Evolutionary conservation across 345 rosid species (phyloP), one percentile per base, ranked within the genome.

Genomic region (Lepidium aucheri): DNA sequence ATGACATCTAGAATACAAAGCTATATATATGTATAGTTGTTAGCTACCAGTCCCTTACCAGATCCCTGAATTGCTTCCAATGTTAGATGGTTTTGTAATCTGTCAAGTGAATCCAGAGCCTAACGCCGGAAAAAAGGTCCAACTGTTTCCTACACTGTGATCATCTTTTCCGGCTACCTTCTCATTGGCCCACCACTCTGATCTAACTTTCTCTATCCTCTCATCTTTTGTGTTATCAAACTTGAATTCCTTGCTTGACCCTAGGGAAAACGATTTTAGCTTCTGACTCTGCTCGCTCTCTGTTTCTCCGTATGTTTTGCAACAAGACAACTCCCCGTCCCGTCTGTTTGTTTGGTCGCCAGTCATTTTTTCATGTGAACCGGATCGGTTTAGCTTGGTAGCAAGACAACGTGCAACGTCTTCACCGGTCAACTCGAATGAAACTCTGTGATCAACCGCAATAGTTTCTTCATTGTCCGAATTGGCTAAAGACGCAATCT

Each of bases 361-460:
- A 9, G 14, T 51, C 0, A 12, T 4, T 50, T 24, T 41, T 4
- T 35, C 67, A 26, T 53, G 53, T 34, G 68, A 38, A 83, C 65
- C 70, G 80, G 59, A 47, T 33, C 70, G 24, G 43, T 62, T 56
- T 12, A 69, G 70, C 62, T 75, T 75, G 64, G 60, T 86, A 36
- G 83, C 88, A 54, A 92, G 83, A 77, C 96, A 87, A 53, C 85
- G 89, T 6, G 93, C 98, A 63, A 92, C 95, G 28, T 92, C 98
- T 79, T 92, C 98, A 50, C 98, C 93, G 7, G 90, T 89, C 76
- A 92, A 67, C 86, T 92, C 98, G 43, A 92, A 92, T 5, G 96
- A 92, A 36, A 92, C 92, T 72, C 98, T 83, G 63, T 89, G 95
- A 50, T 42, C 42, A 32, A 68, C 74, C 7, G 46, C 9, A 72